Conservation (phyloP, 1,284 basidiomycete species). For the Golubevia pallescens region DNA sequence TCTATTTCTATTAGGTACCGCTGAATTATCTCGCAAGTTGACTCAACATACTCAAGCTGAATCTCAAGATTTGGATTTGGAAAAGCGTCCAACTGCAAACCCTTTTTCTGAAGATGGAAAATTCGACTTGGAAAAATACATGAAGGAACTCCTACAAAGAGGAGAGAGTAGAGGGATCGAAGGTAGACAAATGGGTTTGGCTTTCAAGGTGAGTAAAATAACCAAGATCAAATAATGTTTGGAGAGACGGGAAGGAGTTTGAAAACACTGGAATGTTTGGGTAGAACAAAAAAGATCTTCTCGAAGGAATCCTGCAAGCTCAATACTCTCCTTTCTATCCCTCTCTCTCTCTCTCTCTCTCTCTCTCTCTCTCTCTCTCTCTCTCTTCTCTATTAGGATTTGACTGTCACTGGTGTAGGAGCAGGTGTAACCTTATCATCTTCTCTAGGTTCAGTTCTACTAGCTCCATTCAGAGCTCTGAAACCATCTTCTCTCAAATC, state of each 20-base stretch:
- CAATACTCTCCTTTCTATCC: too few relatives aligned
- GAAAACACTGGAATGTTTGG: too few relatives aligned
- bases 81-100: constrained; percentile 14
- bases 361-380: background rate
- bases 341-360: background rate
- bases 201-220: constrained; percentile 14
- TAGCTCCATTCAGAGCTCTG: constrained; percentile 22
- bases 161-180: constrained; percentile 42
- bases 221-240: too few relatives aligned
- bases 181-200: constrained; percentile 35
- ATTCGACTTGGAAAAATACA: constrained; percentile 62
- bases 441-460: constrained; percentile 28
- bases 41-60: constrained; percentile 15
- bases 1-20: constrained; percentile 13
- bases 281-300: too few relatives aligned
- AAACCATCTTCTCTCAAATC: constrained; percentile 4
- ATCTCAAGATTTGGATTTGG: background rate
- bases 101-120: constrained; percentile 53
- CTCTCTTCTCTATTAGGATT: constrained; percentile 19
- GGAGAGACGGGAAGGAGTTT: too few relatives aligned
- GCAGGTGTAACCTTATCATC: constrained; percentile 28
- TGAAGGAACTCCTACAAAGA: constrained; percentile 44
- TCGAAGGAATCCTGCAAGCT: too few relatives aligned
- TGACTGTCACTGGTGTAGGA: constrained; percentile 44
- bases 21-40: constrained; percentile 28